Evolutionary conservation across 1,139 yeast genomes (phyloP), one percentile per base, ranked within the genome.

Genomic region (Wickerhamomyces sp.): DNA sequence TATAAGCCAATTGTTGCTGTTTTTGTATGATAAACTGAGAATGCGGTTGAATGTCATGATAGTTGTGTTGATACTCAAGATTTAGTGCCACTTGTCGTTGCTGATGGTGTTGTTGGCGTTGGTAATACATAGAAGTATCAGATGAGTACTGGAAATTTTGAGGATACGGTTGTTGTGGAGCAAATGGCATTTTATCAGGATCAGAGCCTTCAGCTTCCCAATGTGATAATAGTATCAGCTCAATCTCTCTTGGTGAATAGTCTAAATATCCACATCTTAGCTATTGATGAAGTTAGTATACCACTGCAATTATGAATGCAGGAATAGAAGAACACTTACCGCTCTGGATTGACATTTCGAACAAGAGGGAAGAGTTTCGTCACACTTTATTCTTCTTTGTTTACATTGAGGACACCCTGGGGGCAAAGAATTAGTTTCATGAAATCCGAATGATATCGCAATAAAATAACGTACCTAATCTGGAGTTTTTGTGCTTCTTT

Each of bases 401-500:
- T 49, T 48, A 31, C 56, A 52, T 34, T 49, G 54, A 2, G 55
- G 50, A 28, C 56, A 52, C 0, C 56, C 49, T 40, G n/a, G n/a
- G n/a, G n/a, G n/a, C n/a, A n/a, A n/a, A n/a, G n/a, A n/a, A n/a
- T n/a, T n/a, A n/a, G n/a, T n/a, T n/a, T n/a, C n/a, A n/a, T n/a
- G n/a, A n/a, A n/a, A n/a, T n/a, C n/a, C n/a, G n/a, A n/a, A n/a
- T n/a, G n/a, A n/a, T n/a, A n/a, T n/a, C n/a, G n/a, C n/a, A 10
- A 26, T 28, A 32, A 19, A n/a, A 4, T 3, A 13, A 44, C 51
- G 14, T 35, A 48, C 52, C 58, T 4, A 50, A 39, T 21, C 56
- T 38, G 2, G 58, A 54, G 39, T 54, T 54, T 37, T 50, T 54
- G 37, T 54, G 58, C 33, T 50, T 52, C 39, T 49, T 47, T 13